These are phyloP conservation scores for Pleoardoris graminearum DNA, from an alignment of 2,329 filamentous ascomycete species.

Conservation along the genomic window DNA sequence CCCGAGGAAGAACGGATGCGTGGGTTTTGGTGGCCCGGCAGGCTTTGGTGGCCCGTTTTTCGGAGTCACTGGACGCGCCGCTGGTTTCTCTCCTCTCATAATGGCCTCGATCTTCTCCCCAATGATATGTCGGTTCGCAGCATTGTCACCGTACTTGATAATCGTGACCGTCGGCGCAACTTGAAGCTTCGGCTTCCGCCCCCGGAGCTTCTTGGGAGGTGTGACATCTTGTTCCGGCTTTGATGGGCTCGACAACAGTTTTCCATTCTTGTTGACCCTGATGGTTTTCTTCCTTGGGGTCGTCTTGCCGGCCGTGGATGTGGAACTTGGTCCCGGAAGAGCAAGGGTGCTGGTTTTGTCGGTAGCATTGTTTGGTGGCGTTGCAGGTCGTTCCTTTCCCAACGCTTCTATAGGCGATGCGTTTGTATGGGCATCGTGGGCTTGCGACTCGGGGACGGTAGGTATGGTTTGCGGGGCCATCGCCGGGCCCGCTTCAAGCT, in stretches of 20 bases:
- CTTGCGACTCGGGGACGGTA: neutral
- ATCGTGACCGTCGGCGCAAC: conserved; percentile 52
- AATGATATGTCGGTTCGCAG: conserved; percentile 51
- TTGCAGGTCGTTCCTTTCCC: neutral
- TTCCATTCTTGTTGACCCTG: conserved; percentile 51
- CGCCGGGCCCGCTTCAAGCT: conserved; percentile 23
- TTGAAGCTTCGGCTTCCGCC: conserved; percentile 26
- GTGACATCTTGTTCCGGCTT: conserved; percentile 22
- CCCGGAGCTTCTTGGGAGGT: conserved; percentile 53
- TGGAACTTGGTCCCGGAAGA: neutral
- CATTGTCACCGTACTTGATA: conserved; percentile 63
- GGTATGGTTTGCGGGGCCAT: neutral
- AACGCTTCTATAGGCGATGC: neutral
- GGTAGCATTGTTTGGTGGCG: neutral
- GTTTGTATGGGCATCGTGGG: neutral
- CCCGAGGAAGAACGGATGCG: conserved; percentile 71
- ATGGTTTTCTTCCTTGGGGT: conserved; percentile 44
- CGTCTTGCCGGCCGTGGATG: conserved; percentile 4
- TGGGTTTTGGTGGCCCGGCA: conserved; percentile 49
- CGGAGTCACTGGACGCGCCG: conserved; percentile 20
- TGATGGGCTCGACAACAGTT: conserved; percentile 48
- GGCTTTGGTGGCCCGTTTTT: conserved; percentile 33
- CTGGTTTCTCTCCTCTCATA: conserved; percentile 47
- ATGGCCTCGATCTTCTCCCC: conserved; percentile 68
- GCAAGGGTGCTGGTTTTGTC: neutral